Conservation (phyloP, 306 rosid species). For the Luffa acutangula region DNA sequence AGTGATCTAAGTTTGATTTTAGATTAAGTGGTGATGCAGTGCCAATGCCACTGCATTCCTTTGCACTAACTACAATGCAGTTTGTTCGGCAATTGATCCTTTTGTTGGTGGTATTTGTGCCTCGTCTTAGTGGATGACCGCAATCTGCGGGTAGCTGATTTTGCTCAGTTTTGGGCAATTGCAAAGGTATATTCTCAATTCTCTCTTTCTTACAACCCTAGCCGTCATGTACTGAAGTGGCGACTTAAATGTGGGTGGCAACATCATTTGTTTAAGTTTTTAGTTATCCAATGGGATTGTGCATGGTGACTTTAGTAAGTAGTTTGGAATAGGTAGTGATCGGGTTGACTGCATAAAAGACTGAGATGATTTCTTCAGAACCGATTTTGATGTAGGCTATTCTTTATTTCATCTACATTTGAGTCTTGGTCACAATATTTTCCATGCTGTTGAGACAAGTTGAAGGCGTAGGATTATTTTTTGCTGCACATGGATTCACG, state of each 20-base stretch:
- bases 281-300: slow-evolving; percentile 13
- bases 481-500: neutral
- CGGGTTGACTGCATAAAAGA: neutral
- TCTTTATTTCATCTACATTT: neutral
- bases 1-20: slow-evolving; percentile 55
- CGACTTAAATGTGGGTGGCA: slow-evolving; percentile 20
- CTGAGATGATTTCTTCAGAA: neutral
- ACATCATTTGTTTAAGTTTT: slow-evolving; percentile 12
- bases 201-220: slow-evolving; percentile 64
- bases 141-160: slow-evolving; percentile 99
- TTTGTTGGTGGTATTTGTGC: slow-evolving; percentile 99
- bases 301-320: neutral
- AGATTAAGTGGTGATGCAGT: slow-evolving; percentile 74
- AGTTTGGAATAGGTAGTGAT: neutral
- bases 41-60: slow-evolving; percentile 82
- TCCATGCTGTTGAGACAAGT: neutral
- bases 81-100: slow-evolving; percentile 92
- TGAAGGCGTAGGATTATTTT: neutral
- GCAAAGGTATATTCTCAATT: slow-evolving; percentile 92
- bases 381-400: slow-evolving; percentile 2
- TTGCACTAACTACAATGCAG: slow-evolving; percentile 96
- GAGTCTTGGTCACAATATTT: neutral
- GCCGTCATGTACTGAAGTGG: slow-evolving; percentile 64
- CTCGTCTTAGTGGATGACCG: slow-evolving; percentile 99
- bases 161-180: slow-evolving; percentile 99